Evolutionary conservation across 192 early-diverging fungal species (phyloP).

Genomic region (Allomyces macrogynus): DNA sequence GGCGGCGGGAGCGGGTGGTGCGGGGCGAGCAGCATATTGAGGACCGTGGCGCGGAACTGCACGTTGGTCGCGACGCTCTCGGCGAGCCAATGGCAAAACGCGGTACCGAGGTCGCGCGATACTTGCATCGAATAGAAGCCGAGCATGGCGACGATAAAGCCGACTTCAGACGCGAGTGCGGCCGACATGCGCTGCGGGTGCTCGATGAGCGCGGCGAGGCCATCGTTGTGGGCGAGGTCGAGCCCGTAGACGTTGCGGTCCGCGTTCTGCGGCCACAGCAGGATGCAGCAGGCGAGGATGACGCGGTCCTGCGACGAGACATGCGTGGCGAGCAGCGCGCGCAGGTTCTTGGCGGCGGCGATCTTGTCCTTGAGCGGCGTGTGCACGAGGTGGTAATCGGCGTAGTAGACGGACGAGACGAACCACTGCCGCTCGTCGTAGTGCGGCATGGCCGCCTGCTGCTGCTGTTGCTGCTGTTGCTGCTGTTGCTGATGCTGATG

Average conservation of each 20-base stretch:
- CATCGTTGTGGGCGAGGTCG: background rate
- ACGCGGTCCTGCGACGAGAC: conserved; percentile 1
- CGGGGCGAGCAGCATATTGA: too few relatives aligned
- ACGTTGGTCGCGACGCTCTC: background rate
- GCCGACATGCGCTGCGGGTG: too few relatives aligned
- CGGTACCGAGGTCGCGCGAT: background rate
- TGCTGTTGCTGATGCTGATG: too few relatives aligned
- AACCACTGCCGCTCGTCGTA: too few relatives aligned
- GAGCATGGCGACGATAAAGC: background rate
- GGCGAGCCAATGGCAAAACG: background rate
- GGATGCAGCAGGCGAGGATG: background rate
- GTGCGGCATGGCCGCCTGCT: too few relatives aligned
- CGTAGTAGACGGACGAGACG: too few relatives aligned
- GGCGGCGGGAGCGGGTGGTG: too few relatives aligned
- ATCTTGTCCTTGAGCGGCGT: background rate
- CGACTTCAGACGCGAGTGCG: too few relatives aligned
- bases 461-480: too few relatives aligned
- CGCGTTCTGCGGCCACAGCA: background rate
- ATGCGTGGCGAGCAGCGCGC: background rate
- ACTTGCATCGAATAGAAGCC: background rate
- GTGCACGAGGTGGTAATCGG: too few relatives aligned
- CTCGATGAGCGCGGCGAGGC: too few relatives aligned
- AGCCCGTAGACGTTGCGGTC: background rate
- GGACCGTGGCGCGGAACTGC: background rate
- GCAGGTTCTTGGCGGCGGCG: background rate